Conservation (phyloP, 441 rosid genomes). For the Gossypium schwendimanii region DNA sequence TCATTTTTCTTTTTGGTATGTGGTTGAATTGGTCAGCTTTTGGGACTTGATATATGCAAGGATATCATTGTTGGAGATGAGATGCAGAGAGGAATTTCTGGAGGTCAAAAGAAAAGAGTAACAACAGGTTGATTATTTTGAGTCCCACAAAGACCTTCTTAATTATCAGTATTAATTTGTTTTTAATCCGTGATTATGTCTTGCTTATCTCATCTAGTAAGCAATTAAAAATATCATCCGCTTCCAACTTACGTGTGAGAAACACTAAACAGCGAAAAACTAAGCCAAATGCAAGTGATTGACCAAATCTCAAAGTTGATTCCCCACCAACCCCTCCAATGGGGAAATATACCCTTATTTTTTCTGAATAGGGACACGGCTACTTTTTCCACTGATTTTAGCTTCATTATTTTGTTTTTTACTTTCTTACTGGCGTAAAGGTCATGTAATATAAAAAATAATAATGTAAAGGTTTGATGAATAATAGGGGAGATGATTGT, state of each 20-base stretch:
- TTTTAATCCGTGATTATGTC: neutral
- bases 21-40: slow-evolving; percentile 34
- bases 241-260: neutral
- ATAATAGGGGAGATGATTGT: slow-evolving; percentile 84
- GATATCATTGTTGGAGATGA: slow-evolving; percentile 88
- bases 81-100: slow-evolving; percentile 84
- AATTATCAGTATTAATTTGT: neutral
- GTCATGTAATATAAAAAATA: neutral
- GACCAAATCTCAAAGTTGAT: neutral
- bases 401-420: neutral
- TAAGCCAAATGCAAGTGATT: neutral
- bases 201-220: neutral
- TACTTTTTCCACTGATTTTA: too few relatives aligned
- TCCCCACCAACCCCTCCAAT: neutral
- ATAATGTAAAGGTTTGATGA: neutral
- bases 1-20: neutral
- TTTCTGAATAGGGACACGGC: neutral
- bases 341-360: neutral
- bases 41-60: slow-evolving; percentile 90
- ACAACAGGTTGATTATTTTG: slow-evolving; percentile 50
- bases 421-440: neutral
- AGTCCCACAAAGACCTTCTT: neutral
- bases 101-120: slow-evolving; percentile 86
- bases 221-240: neutral
- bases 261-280: neutral